A percentile compares a stretch with the other conserved stretches of the same genome.
These are phyloP conservation scores for Metschnikowia chrysomelidarum DNA, from an alignment of 805 yeast genomes.

Conservation along the genomic window DNA sequence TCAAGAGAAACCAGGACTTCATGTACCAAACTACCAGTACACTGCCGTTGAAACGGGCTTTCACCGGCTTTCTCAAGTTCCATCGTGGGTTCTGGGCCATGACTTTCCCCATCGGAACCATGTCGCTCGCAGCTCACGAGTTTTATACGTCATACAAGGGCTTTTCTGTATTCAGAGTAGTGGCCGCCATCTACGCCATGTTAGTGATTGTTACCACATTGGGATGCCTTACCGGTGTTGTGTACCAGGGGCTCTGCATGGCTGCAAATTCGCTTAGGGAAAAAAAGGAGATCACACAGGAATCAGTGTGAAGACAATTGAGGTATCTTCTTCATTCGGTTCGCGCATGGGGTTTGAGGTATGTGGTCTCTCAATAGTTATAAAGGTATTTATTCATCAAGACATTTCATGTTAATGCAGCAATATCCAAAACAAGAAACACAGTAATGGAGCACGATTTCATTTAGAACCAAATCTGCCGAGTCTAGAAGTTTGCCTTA, in stretches of 20 bases:
- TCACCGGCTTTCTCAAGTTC: constrained; percentile 23
- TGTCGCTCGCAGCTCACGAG: constrained; percentile 59
- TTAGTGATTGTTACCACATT: constrained; percentile 44
- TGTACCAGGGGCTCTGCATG: constrained; percentile 20
- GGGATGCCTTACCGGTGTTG: constrained; percentile 33
- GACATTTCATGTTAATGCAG: too few species aligned
- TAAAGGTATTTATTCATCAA: too few species aligned
- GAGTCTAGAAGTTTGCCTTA: too few species aligned
- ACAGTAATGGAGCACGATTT: too few species aligned
- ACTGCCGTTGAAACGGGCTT: constrained; percentile 8
- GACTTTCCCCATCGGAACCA: constrained; percentile 83
- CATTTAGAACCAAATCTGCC: too few species aligned
- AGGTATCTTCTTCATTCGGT: background rate
- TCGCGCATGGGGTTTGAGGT: too few species aligned
- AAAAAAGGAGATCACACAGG: background rate
- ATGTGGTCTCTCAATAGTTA: too few species aligned
- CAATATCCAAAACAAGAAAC: too few species aligned
- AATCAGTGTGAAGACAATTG: background rate
- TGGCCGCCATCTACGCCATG: constrained; percentile 60
- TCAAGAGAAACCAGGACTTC: constrained; percentile 23
- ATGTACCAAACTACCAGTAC: constrained; percentile 19
- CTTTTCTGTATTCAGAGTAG: constrained; percentile 56
- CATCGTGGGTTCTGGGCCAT: constrained; percentile 61
- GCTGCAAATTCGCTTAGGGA: constrained; percentile 1
- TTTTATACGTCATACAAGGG: constrained; percentile 37